Percentiles rank a stretch among this genome's conserved stretches.
These are phyloP conservation scores for Mortierella antarctica DNA, from an alignment of 192 early-diverging fungal genomes.

Conservation along the genomic window DNA sequence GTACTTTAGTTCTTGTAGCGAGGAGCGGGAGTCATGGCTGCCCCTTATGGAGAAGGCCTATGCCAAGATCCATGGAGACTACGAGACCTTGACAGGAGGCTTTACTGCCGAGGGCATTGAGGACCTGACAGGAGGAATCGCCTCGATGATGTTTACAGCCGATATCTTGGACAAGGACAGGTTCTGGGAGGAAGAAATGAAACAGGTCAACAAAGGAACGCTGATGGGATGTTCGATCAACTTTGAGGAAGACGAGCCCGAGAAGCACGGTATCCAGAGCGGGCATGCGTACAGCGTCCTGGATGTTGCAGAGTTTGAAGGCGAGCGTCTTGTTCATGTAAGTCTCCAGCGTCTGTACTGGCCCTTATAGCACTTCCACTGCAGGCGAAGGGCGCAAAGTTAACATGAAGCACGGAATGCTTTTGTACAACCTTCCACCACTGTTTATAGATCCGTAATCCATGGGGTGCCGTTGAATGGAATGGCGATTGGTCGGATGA, in stretches of 20 bases:
- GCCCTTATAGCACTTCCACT: not conserved
- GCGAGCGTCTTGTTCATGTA: constrained; percentile 51
- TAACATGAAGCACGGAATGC: not conserved
- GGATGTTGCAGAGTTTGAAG: constrained; percentile 56
- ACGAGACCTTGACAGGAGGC: constrained; percentile 59
- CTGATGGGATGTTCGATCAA: constrained; percentile 55
- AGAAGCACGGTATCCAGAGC: constrained; percentile 44
- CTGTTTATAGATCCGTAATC: constrained; percentile 56
- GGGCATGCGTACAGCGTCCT: constrained; percentile 66
- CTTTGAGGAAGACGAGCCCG: constrained; percentile 29
- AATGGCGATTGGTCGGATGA: constrained; percentile 57
- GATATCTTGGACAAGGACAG: constrained; percentile 65
- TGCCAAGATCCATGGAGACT: constrained; percentile 67
- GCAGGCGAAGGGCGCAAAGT: not conserved
- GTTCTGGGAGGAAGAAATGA: constrained; percentile 67
- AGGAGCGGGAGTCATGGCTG: constrained; percentile 65
- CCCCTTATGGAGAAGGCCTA: constrained; percentile 72
- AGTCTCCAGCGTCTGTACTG: not conserved
- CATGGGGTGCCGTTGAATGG: constrained; percentile 65
- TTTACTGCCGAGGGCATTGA: constrained; percentile 61
- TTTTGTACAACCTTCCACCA: not conserved
- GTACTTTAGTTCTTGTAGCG: constrained; percentile 52
- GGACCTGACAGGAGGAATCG: constrained; percentile 67
- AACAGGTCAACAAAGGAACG: constrained; percentile 51
- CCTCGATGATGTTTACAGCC: constrained; percentile 38